phyloP scores from a whole-genome alignment of 257 asterid genomes.

The Fraxinus cuspidata region DNA sequence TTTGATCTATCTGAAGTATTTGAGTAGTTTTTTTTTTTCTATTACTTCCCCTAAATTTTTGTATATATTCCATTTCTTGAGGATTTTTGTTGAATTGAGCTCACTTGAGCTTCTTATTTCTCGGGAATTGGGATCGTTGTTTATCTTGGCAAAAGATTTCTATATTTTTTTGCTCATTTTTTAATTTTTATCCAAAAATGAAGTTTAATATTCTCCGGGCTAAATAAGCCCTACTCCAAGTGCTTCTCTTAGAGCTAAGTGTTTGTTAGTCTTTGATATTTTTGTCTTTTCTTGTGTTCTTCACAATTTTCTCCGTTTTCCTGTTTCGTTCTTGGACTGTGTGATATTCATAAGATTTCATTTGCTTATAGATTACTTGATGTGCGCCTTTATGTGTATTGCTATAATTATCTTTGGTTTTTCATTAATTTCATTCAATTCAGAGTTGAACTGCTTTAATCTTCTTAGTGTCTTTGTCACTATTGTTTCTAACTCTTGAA shows the following conservation, averaged over 20 bases:
- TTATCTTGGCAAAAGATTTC: background rate
- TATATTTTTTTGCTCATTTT: background rate
- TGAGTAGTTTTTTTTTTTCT: background rate
- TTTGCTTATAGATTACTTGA: background rate
- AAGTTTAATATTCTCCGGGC: too few relatives aligned
- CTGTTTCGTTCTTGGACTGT: background rate
- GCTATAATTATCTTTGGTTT: background rate
- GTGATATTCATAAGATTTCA: background rate
- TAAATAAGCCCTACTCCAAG: background rate
- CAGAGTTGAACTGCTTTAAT: background rate
- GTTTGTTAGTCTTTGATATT: background rate
- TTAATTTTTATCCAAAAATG: too few relatives aligned
- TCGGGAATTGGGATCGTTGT: background rate
- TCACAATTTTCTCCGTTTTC: background rate
- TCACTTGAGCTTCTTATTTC: background rate
- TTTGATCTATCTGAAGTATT: background rate
- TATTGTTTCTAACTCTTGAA: background rate
- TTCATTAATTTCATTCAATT: background rate
- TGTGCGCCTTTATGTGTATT: background rate
- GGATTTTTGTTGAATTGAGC: slow-evolving; percentile 4
- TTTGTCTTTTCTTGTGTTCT: background rate
- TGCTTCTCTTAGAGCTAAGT: too few relatives aligned
- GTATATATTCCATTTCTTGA: background rate
- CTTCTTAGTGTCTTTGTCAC: background rate
- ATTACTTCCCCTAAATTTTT: slow-evolving; percentile 19